Evolutionary conservation across 805 yeast species (phyloP), one percentile per base, ranked within the genome.

Genomic region (Teunomyces gatunensis): DNA sequence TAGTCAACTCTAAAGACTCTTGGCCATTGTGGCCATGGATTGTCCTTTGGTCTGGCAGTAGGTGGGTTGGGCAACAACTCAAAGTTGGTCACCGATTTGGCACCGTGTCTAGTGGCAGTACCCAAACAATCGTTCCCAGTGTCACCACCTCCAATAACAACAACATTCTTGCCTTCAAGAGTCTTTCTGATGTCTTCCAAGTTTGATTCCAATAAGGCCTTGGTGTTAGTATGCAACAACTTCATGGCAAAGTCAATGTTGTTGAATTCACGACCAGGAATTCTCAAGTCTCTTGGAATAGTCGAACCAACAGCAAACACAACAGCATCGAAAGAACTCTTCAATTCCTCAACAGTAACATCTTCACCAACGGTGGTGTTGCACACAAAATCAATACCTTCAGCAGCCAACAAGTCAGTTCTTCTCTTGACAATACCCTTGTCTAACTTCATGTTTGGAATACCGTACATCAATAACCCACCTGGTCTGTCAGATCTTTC

Each of bases 21-120:
- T 57, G 99, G 98, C 98, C 98, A 92, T 74, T 92, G 99, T 39
- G 99, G 99, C 99, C 99, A 92, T 69, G 99, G 98, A 72, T 92
- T 92, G 71, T 94, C 97, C 71, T 83, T 87, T 40, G 91, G 86
- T 68, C 97, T 82, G 49, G 81, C 79, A 27, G 78, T 78, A 32
- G 97, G 88, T 54, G 99, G 99, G 59, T 85, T 83, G 49, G 99
- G 99, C 58, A 92, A 77, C 65, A 92, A 78, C 75, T 92, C 99
- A 67, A 92, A 94, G 79, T 92, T 92, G 54, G 84, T 79, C 49
- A 94, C 97, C 7, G 96, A 87, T 66, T 87, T 84, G 53, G 98
- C 98, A 37, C 97, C 97, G 66, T 94, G 98, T 74, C 98, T 86
- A 33, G 94, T 91, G 18, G 97, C 81, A 39, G 99, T 92, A 71